Evolutionary conservation across 257 asterid genomes (phyloP).

Genomic region (Nicotiana paniculata): DNA sequence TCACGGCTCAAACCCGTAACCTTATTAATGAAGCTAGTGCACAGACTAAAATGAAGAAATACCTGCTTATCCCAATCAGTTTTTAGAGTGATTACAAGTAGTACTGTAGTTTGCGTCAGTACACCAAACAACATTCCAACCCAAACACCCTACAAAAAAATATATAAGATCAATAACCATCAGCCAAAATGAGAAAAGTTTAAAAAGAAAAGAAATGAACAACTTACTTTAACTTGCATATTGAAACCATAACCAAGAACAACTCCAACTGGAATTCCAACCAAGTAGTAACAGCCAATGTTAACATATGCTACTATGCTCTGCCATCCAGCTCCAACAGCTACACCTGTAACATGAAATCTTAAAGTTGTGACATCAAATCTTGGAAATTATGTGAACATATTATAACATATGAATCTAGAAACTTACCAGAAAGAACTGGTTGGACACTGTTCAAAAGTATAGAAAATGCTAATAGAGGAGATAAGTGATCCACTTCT

Average conservation of each 20-base stretch:
- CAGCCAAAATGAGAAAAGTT: no score
- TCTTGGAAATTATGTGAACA: not conserved
- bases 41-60: not conserved
- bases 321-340: constrained; percentile 68
- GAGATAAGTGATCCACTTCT: constrained; percentile 48
- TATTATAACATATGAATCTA: not conserved
- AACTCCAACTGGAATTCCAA: constrained; percentile 54
- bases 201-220: not conserved
- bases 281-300: constrained; percentile 47
- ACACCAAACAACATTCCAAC: constrained; percentile 56
- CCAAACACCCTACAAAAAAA: constrained; percentile 58
- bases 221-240: constrained; percentile 45
- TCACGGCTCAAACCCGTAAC: no score
- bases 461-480: constrained; percentile 58
- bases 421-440: constrained; percentile 49
- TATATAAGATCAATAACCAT: not conserved
- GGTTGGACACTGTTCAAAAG: constrained; percentile 62
- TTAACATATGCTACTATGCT: constrained; percentile 54
- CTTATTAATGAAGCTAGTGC: not conserved
- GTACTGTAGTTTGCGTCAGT: constrained; percentile 39
- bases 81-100: constrained; percentile 32
- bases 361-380: not conserved
- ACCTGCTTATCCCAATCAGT: constrained; percentile 71
- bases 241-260: constrained; percentile 47
- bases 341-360: constrained; percentile 41